Base-by-base conservation (phyloP, 257 asterid genomes). In the Solanum phureja region DNA sequence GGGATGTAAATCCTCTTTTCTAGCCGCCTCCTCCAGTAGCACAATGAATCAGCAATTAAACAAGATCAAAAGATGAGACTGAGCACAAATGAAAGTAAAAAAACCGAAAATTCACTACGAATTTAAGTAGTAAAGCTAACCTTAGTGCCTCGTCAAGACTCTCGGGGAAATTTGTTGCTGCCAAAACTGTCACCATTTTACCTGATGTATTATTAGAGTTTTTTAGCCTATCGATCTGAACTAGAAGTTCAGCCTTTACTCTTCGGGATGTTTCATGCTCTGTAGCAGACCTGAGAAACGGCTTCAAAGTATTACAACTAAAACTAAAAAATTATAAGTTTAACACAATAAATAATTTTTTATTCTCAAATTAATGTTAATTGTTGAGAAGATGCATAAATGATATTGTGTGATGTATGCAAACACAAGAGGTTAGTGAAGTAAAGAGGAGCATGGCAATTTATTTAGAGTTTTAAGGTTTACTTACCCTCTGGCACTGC, bases 121-220 rank as follows among this genome's bases (percentile, higher is more conserved):
- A 76, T 6, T 16, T 3, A 10, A 16, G 35, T 56, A 9, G 62
- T 79, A 68, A 13, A 82, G 10, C 19, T 49, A 81, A 96, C 98
- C 99, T 96, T 90, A 96, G 90, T 21, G 99, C 99, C 92, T 96
- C 98, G 74, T 95, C 99, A 72, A 96, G 94, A 91, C 93, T 98
- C 98, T 96, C 95, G 40, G 99, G 99, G 88, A 96, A 96, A 90
- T 96, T 94, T 46, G 98, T 96, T 58, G 99, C 99, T 18, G 99
- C 98, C 90, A 96, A 94, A 91, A 95, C 97, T 98, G 95, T 94
- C 88, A 95, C 98, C 60, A 95, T 98, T 27, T 97, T 94, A 85
- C 96, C 98, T 33, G 95, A 96, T 90, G 95, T 98, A 82, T 94
- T 96, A 16, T 95, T 94, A 68, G 98, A 38, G 83, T 96, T 96